Conservation (phyloP, 371 early-diverging fungal genomes). For the Circinella umbellata region DNA sequence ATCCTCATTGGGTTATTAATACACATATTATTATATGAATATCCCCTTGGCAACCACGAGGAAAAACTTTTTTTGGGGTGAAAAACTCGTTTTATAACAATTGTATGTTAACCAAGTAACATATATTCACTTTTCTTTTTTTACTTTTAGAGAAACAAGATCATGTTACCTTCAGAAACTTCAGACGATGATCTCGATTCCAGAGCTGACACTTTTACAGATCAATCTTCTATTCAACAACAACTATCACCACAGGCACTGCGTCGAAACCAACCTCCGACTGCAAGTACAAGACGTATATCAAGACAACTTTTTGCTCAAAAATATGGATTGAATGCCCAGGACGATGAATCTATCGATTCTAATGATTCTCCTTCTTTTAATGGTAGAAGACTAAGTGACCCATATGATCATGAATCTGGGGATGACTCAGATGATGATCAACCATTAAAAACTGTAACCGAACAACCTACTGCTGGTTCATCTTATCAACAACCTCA, state of each 20-base stretch:
- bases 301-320: slow-evolving; percentile 17
- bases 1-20: too few relatives aligned
- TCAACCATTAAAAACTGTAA: slow-evolving; percentile 1
- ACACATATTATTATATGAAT: too few relatives aligned
- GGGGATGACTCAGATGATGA: slow-evolving; percentile 39
- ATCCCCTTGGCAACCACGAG: too few relatives aligned
- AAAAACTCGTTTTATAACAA: too few relatives aligned
- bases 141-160: background rate
- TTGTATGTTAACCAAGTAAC: too few relatives aligned
- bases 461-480: background rate
- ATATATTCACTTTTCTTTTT: too few relatives aligned
- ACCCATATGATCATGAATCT: slow-evolving; percentile 28
- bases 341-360: too few relatives aligned
- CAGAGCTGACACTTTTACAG: slow-evolving; percentile 7
- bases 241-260: background rate
- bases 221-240: slow-evolving; percentile 17
- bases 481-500: too few relatives aligned
- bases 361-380: too few relatives aligned
- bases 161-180: slow-evolving; percentile 3
- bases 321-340: slow-evolving; percentile 28
- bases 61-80: too few relatives aligned
- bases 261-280: slow-evolving; percentile 9
- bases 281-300: slow-evolving; percentile 16
- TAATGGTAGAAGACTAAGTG: background rate
- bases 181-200: slow-evolving; percentile 15